Conservation (phyloP, 768 basidiomycete genomes). For the Lepiota venenata region DNA sequence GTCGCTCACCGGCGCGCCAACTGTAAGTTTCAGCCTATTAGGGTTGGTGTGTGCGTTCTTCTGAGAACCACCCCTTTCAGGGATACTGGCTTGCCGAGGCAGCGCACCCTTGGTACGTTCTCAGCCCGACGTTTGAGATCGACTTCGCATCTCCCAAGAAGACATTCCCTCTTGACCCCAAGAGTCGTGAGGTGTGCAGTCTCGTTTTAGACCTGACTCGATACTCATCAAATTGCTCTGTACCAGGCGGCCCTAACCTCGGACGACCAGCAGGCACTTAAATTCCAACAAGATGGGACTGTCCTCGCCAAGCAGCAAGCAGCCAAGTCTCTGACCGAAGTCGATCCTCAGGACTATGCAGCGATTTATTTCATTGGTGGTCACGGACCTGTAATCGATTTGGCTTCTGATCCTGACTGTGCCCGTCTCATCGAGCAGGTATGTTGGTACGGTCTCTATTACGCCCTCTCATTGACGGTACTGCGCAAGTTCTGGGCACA, state of each 20-base stretch:
- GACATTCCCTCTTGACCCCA: conserved; percentile 66
- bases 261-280: conserved; percentile 49
- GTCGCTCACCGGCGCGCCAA: conserved; percentile 46
- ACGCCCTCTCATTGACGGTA: not conserved
- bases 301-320: conserved; percentile 49
- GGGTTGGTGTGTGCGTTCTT: not conserved
- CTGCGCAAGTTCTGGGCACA: conserved; percentile 55
- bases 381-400: conserved; percentile 74
- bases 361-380: conserved; percentile 81
- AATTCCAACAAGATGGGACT: conserved; percentile 56
- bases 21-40: conserved; percentile 32
- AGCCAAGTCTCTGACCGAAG: conserved; percentile 58
- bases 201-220: not conserved
- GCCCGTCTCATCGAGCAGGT: conserved; percentile 56
- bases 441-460: conserved; percentile 15
- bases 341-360: conserved; percentile 59
- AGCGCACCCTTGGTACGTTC: conserved; percentile 66
- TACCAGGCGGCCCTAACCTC: conserved; percentile 36
- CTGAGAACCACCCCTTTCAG: conserved; percentile 25
- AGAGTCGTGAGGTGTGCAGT: conserved; percentile 43
- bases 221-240: conserved; percentile 5
- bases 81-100: conserved; percentile 81
- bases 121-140: conserved; percentile 46
- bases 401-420: conserved; percentile 54
- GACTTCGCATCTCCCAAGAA: conserved; percentile 54